Evolutionary conservation across 2,329 filamentous ascomycete genomes (phyloP), one percentile per base, ranked within the genome.

Genomic region (Claviceps purpurea): DNA sequence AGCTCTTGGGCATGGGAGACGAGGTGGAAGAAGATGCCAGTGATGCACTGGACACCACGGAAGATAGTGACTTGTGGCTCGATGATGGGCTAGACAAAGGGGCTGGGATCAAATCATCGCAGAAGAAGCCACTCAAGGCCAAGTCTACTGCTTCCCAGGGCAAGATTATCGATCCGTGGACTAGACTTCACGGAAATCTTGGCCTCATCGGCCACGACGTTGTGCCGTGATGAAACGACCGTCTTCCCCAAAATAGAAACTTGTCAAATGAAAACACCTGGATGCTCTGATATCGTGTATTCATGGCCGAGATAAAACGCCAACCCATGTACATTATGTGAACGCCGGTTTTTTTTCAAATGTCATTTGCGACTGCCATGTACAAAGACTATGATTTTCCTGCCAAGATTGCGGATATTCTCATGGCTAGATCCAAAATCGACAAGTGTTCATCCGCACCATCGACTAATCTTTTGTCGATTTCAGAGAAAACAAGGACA

Each of bases 381-480:
- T 47, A 16, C 18, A 45, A 11, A 47, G 4, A 11, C 24, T 10
- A 49, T 48, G 52, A 70, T 58, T 66, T 67, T 43, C 73, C 73
- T 43, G 73, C 74, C 64, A 95, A 64, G 53, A 93, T 82, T 34
- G 78, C 79, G 0, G 87, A 87, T 70, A 95, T 85, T 62, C 87
- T 82, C 63, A 97, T 74, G 6, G 85, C 77, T 57, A 97, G 65
- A 66, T 98, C 91, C 37, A 98, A 71, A 54, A 97, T 85, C 1
- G 87, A 89, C 24, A 98, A 73, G 65, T 98, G 91, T 70, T 98
- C 93, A 64, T 98, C 93, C 2, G 90, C 86, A 8, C 93, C 93
- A 67, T 99, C 94, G 5, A 95, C 85, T 47, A 98, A 70, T 57
- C 93, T 79, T 75, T 97, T 97, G 65, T 99, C 93, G 30, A 91